Percentiles rank a stretch among this genome's conserved stretches.
phyloP scores from a whole-genome alignment of 1,284 basidiomycete species.

The Pholiota adiposa region DNA sequence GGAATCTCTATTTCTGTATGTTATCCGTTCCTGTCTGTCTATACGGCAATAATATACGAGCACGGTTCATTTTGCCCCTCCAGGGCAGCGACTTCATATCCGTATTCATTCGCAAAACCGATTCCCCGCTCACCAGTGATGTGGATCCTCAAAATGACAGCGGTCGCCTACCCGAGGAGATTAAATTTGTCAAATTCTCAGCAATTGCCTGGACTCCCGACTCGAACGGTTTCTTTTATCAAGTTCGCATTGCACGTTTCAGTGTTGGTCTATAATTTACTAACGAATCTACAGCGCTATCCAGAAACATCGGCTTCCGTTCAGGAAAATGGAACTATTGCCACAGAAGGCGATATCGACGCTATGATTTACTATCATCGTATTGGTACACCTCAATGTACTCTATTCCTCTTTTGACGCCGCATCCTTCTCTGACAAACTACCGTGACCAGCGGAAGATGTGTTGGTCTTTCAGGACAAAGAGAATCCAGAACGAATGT shows the following conservation, averaged over 20 bases:
- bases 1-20: conserved; percentile 72
- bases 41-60: conserved; percentile 1
- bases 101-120: conserved; percentile 68
- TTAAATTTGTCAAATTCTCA: conserved; percentile 80
- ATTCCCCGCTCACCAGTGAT: conserved; percentile 52
- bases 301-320: conserved; percentile 54
- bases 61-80: neutral
- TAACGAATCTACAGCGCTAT: conserved; percentile 46
- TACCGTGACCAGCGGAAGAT: conserved; percentile 57
- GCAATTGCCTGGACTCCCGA: conserved; percentile 75
- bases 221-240: conserved; percentile 83
- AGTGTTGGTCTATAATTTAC: neutral
- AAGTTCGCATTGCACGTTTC: conserved; percentile 43
- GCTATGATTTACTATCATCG: conserved; percentile 79
- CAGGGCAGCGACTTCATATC: conserved; percentile 80
- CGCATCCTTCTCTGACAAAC: conserved; percentile 16
- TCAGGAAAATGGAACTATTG: conserved; percentile 62
- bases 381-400: conserved; percentile 72
- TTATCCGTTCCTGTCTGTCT: conserved; percentile 11
- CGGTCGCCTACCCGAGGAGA: conserved; percentile 62
- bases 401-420: conserved; percentile 22
- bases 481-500: conserved; percentile 73
- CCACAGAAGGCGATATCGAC: conserved; percentile 67
- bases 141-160: conserved; percentile 49
- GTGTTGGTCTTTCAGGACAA: conserved; percentile 67